phyloP scores from a whole-genome alignment of 1,284 basidiomycete species.

The Marasmius tenuissimus region DNA sequence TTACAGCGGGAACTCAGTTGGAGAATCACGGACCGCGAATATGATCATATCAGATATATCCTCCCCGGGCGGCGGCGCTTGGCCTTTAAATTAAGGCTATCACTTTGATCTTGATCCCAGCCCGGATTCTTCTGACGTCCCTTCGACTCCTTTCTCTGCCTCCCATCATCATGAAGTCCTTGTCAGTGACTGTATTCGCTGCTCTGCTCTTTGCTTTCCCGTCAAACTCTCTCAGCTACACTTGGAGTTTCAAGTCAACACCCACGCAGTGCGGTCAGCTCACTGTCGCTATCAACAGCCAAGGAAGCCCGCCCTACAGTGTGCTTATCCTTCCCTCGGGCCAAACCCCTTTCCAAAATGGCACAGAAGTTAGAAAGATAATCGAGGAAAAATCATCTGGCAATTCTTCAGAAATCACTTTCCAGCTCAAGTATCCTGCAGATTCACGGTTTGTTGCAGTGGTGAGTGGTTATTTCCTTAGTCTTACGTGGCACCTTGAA shows the following conservation, averaged over 20 bases:
- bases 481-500: too few relatives aligned
- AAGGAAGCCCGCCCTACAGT: conserved; percentile 62
- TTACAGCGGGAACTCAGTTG: too few relatives aligned
- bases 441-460: conserved; percentile 74
- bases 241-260: conserved; percentile 56
- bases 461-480: conserved; percentile 43
- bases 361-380: conserved; percentile 64
- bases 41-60: too few relatives aligned
- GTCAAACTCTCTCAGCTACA: conserved; percentile 42
- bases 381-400: conserved; percentile 52
- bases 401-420: conserved; percentile 40
- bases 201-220: conserved; percentile 25
- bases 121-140: not conserved
- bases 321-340: conserved; percentile 69
- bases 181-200: not conserved
- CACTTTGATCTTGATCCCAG: not conserved
- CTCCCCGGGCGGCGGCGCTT: too few relatives aligned
- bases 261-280: conserved; percentile 68
- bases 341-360: conserved; percentile 55
- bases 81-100: not conserved
- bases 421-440: conserved; percentile 64
- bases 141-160: not conserved
- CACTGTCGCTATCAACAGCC: conserved; percentile 51
- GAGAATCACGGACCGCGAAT: too few relatives aligned
- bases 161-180: not conserved